Evolutionary conservation across 306 rosid genomes (phyloP).

Genomic region (Cicer chorassanicum): DNA sequence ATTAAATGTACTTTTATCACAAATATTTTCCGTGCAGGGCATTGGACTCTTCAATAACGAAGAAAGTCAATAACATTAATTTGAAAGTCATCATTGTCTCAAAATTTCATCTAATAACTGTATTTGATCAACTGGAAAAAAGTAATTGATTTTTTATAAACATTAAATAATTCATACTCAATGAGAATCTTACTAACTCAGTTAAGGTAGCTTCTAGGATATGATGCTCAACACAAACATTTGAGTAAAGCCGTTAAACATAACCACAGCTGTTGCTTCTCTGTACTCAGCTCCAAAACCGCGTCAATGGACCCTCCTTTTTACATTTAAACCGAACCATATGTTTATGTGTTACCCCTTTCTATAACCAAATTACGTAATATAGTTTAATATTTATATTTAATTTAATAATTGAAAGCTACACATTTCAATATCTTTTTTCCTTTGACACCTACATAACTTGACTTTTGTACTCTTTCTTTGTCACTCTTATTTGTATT

Average conservation of each 20-base stretch:
- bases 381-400: background rate
- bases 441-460: slow-evolving; percentile 57
- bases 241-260: slow-evolving; percentile 37
- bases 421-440: slow-evolving; percentile 44
- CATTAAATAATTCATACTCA: too few species aligned
- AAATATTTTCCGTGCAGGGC: too few species aligned
- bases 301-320: slow-evolving; percentile 61
- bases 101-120: slow-evolving; percentile 36
- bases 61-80: too few species aligned
- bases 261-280: slow-evolving; percentile 71
- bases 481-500: slow-evolving; percentile 32
- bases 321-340: slow-evolving; percentile 39
- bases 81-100: background rate
- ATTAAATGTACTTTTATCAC: too few species aligned
- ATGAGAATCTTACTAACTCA: slow-evolving; percentile 42
- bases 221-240: slow-evolving; percentile 11
- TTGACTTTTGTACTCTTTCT: slow-evolving; percentile 58
- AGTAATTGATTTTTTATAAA: too few species aligned
- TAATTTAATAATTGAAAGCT: background rate
- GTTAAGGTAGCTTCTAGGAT: slow-evolving; percentile 62
- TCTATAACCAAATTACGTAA: slow-evolving; percentile 32
- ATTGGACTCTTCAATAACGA: too few species aligned
- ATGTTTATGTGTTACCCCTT: background rate
- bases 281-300: slow-evolving; percentile 78
- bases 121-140: background rate